phyloP scores from a whole-genome alignment of 2,329 filamentous ascomycete genomes.

The Aspergillus hortae region DNA sequence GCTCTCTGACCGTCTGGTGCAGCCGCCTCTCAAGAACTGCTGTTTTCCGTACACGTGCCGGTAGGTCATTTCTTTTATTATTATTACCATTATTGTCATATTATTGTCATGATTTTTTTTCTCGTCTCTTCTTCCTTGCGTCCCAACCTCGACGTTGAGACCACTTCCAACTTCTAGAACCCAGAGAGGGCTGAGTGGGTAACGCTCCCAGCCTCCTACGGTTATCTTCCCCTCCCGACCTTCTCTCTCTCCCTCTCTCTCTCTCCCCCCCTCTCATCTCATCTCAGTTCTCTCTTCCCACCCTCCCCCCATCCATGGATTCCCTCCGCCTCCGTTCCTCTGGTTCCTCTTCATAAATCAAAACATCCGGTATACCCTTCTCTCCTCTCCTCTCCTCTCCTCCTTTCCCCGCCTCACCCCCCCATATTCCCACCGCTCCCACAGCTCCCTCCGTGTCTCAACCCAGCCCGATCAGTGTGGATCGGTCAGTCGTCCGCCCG shows the following conservation, averaged over 20 bases:
- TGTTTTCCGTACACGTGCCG: constrained; percentile 17
- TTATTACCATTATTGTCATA: constrained; percentile 3
- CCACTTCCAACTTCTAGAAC: too few relatives aligned
- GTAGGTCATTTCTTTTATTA: constrained; percentile 16
- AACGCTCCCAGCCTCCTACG: background rate
- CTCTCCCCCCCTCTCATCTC: background rate
- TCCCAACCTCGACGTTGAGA: background rate
- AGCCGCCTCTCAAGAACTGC: constrained; percentile 15
- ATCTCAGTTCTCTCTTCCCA: background rate
- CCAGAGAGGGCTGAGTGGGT: background rate
- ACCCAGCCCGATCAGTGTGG: constrained; percentile 7
- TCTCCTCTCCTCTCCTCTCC: background rate
- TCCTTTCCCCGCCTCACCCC: background rate
- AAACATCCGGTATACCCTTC: background rate
- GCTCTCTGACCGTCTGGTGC: constrained; percentile 17
- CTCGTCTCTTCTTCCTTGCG: background rate
- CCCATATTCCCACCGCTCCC: background rate
- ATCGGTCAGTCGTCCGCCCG: constrained; percentile 8
- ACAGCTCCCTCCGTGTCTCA: too few relatives aligned
- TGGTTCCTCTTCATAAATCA: background rate
- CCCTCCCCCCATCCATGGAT: background rate
- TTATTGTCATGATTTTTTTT: too few relatives aligned
- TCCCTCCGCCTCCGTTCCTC: background rate
- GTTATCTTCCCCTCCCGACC: background rate
- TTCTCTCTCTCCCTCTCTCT: background rate